Base-by-base conservation (phyloP, 2,329 filamentous ascomycete genomes). In the Penicillium sp. region DNA sequence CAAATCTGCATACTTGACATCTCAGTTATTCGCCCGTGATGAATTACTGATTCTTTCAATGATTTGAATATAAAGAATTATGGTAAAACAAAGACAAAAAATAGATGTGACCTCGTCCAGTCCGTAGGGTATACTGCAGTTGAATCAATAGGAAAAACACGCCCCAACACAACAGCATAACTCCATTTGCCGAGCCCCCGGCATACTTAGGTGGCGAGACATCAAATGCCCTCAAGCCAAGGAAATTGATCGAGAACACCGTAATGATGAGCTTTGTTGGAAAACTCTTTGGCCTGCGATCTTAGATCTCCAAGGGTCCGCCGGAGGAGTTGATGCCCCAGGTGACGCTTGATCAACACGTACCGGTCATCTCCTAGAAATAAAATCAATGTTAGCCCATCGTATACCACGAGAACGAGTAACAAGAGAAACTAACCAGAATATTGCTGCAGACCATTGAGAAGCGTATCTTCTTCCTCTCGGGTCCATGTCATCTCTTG, bases 291-390 rank as follows among this genome's bases (percentile, higher is more conserved):
- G 20, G 33, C 36, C 38, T 53, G 46, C 16, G 28, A 20, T 20
- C 38, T 35, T 6, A 55, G 31, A 35, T 50, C 46, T n/a, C 22
- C 20, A 18, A 41, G 27, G 11, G 50, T 55, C 11, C 46, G 50
- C 22, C 44, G 36, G 13, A 13, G 25, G 6, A 55, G 41, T 6
- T 28, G 31, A 31, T 41, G 20, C 2, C 50, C 50, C 44, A 42
- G 42, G 35, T 53, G 24, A 8, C 30, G 39, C 16, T 50, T 44
- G 24, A 53, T 46, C 22, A 50, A 33, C 2, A 48, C 30, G 7
- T 35, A 50, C 0, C 43, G 53, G 16, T 47, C 18, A 14, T 31
- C 31, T n/a, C 40, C 28, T 28, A 3, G 22, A 33, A 28, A 31
- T 3, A 24, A 2, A 16, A 18, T 44, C 5, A 20, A 38, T 13